Evolutionary conservation across 768 basidiomycete species (phyloP), one percentile per base, ranked within the genome.

Genomic region (Rhizopogon vinicolor): DNA sequence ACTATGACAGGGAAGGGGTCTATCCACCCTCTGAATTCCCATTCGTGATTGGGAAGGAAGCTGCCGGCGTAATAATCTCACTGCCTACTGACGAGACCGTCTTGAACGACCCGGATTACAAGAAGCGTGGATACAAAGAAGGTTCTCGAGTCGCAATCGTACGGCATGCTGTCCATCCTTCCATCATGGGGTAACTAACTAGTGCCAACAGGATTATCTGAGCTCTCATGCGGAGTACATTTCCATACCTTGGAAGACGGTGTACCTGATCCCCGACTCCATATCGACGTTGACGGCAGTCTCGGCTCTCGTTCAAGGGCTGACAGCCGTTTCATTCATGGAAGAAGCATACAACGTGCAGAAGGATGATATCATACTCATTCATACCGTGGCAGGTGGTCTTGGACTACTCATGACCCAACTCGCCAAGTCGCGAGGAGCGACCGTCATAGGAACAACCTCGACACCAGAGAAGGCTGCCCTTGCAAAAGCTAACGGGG

Each of bases 381-480:
- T 98, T 2, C 91, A 97, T 66, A 95, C 96, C 33, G 81, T 96
- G 35, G 94, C 96, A 0, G 96, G 96, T 33, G 94, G 95, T 10
- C 78, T 97, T 9, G 96, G 85, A 2, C 74, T 87, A 28, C 65
- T 87, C 31, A 77, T 86, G 53, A 75, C 81, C 8, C 87, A 96
- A 72, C 66, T 90, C 33, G 83, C 84, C 40, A 86, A 83, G 65
- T 74, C 76, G 43, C 75, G 83, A 18, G 96, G 96, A 5, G 95
- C 90, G 1, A 87, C 83, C 8, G 91, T 98, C 25, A 96, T 99
- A 62, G 96, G 93, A 1, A 98, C 95, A 13, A 91, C 91, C 2
- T 96, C 93, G 2, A 90, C 88, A 0, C 67, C 74, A 19, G 89
- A 85, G 63, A n/a, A n/a, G 70, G 91, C 90, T 2, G 82, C 80